These are phyloP conservation scores for Penicillium expansum DNA, from an alignment of 2,329 filamentous ascomycete species.

Conservation along the genomic window DNA sequence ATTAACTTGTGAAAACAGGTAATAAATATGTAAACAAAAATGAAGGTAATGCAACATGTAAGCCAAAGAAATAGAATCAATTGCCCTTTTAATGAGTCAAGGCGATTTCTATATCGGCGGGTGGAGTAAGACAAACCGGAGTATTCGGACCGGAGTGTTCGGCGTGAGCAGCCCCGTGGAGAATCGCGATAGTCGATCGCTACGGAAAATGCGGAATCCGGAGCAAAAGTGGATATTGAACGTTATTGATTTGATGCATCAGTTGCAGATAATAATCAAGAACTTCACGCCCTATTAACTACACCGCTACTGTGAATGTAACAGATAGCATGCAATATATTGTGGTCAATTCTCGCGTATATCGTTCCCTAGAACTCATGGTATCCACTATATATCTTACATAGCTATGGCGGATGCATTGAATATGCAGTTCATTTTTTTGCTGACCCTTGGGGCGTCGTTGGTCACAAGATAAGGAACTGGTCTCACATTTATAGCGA, in stretches of 20 bases:
- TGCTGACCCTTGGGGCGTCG: not conserved
- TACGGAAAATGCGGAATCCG: not conserved
- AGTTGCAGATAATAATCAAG: not conserved
- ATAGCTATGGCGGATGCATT: too few species aligned
- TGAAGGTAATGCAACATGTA: not conserved
- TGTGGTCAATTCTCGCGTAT: not conserved
- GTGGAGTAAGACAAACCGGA: conserved; percentile 1
- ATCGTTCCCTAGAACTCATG: not conserved
- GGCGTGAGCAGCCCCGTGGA: not conserved
- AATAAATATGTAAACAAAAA: not conserved
- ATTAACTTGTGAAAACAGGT: not conserved
- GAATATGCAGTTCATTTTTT: not conserved
- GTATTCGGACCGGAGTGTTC: conserved; percentile 11
- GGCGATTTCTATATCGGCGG: not conserved
- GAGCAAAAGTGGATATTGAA: not conserved
- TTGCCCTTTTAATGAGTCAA: conserved; percentile 5
- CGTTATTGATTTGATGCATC: not conserved
- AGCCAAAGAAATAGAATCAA: not conserved
- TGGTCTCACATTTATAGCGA: not conserved
- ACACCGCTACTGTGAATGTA: not conserved
- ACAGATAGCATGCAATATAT: not conserved
- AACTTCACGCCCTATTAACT: not conserved
- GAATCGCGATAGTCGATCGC: not conserved
- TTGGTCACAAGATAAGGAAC: not conserved
- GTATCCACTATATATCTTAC: too few species aligned